These are phyloP conservation scores for Blumeriella jaapii DNA, from an alignment of 2,329 filamentous ascomycete species.

Conservation along the genomic window DNA sequence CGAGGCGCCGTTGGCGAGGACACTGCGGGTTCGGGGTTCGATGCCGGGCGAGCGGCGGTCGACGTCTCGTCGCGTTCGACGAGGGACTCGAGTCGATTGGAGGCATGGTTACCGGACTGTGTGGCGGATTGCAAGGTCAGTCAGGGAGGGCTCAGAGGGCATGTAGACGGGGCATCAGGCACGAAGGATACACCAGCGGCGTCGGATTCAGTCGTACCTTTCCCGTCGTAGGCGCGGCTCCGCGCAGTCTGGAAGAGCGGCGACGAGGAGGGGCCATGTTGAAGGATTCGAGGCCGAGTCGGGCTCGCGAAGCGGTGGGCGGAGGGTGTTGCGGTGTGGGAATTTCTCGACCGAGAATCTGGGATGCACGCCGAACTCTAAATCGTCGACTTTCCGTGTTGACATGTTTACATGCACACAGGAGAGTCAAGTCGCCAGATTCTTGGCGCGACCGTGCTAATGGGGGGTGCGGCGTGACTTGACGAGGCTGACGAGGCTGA, in stretches of 20 bases:
- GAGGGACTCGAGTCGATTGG: conserved; percentile 20
- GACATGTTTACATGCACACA: too few species aligned
- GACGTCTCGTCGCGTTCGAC: conserved; percentile 25
- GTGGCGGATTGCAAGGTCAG: background rate
- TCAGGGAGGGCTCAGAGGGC: too few species aligned
- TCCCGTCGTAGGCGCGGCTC: conserved; percentile 21
- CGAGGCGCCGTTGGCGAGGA: conserved; percentile 21
- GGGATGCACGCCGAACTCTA: too few species aligned
- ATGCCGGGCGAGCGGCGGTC: conserved; percentile 7
- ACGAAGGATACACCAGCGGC: background rate
- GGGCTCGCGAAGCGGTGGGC: background rate
- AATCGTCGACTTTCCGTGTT: too few species aligned
- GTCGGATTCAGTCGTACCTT: conserved; percentile 17
- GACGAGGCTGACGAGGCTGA: background rate
- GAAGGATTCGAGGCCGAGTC: background rate
- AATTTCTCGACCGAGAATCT: too few species aligned
- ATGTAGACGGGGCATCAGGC: too few species aligned
- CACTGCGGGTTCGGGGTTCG: conserved; percentile 16
- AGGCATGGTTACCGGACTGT: conserved; percentile 13
- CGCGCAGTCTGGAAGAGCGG: conserved; percentile 25
- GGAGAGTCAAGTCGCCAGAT: too few species aligned
- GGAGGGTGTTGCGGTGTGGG: too few species aligned
- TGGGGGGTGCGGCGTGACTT: background rate
- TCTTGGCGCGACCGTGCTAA: too few species aligned
- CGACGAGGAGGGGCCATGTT: conserved; percentile 24